Evolutionary conservation across 306 rosid genomes (phyloP).

Genomic region (Quercus mongolica): DNA sequence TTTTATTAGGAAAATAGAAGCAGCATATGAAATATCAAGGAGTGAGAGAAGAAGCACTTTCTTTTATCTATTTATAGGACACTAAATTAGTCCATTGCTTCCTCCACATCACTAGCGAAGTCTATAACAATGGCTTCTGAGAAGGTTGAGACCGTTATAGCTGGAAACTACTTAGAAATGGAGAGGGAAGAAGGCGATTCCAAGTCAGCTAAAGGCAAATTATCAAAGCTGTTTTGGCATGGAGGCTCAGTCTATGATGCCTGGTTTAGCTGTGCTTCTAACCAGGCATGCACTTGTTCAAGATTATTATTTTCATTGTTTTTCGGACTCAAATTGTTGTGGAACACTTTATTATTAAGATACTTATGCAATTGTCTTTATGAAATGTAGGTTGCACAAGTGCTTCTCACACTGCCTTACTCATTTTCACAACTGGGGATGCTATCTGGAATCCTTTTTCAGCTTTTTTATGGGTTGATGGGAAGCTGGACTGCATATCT

Average conservation of each 20-base stretch:
- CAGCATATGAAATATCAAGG: constrained; percentile 15
- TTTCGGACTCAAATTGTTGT: background rate
- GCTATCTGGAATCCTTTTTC: constrained; percentile 87
- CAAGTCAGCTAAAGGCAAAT: constrained; percentile 45
- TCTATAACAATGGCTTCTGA: constrained; percentile 79
- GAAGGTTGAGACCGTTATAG: constrained; percentile 93
- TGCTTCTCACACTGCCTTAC: constrained; percentile 90
- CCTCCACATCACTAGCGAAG: constrained; percentile 21
- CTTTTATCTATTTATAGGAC: constrained; percentile 40
- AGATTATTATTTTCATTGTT: background rate
- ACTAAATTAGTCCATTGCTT: constrained; percentile 31
- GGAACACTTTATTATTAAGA: background rate
- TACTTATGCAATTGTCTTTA: constrained; percentile 3
- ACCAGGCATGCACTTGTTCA: constrained; percentile 55
- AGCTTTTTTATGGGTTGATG: constrained; percentile 89
- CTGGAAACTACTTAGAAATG: constrained; percentile 94
- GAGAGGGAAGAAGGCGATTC: constrained; percentile 70
- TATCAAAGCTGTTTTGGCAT: constrained; percentile 74
- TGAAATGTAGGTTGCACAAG: constrained; percentile 88
- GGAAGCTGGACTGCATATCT: constrained; percentile 99
- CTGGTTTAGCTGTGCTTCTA: constrained; percentile 97
- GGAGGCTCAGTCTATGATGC: constrained; percentile 99
- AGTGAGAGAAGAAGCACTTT: constrained; percentile 26
- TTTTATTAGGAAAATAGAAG: constrained; percentile 17
- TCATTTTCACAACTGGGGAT: constrained; percentile 96